A percentile compares a stretch with the other conserved stretches of the same genome.
These are phyloP conservation scores for Hygrophorus russula DNA, from an alignment of 768 basidiomycete genomes.

Conservation along the genomic window DNA sequence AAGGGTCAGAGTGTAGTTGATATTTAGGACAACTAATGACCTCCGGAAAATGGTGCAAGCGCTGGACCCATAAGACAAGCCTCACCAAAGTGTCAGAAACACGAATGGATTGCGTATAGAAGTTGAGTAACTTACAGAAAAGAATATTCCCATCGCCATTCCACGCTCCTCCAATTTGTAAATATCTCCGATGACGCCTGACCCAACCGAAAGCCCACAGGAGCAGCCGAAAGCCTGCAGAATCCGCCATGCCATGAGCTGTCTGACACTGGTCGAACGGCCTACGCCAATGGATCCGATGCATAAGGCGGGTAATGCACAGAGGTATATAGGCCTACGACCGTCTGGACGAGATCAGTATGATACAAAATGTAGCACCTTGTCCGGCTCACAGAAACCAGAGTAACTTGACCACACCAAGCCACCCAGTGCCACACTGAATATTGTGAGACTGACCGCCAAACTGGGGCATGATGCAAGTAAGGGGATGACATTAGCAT, in stretches of 20 bases:
- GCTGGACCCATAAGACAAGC: constrained; percentile 48
- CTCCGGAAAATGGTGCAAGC: constrained; percentile 49
- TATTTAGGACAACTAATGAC: constrained; percentile 16
- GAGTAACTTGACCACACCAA: constrained; percentile 42
- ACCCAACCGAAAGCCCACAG: constrained; percentile 41
- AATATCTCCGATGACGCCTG: constrained; percentile 55
- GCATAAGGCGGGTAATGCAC: constrained; percentile 45
- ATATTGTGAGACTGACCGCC: constrained; percentile 40
- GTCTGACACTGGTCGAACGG: constrained; percentile 25
- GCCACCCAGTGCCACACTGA: constrained; percentile 31
- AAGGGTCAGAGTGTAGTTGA: not conserved
- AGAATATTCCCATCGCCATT: constrained; percentile 47
- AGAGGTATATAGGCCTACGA: constrained; percentile 46
- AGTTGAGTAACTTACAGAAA: constrained; percentile 25
- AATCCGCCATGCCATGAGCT: constrained; percentile 50
- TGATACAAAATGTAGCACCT: constrained; percentile 2
- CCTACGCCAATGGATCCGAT: constrained; percentile 54
- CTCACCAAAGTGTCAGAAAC: constrained; percentile 16
- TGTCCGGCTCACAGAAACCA: constrained; percentile 36
- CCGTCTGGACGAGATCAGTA: constrained; percentile 48
- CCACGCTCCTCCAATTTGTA: constrained; percentile 53
- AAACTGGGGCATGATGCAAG: constrained; percentile 19
- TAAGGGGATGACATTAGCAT: not conserved
- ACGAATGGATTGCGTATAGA: not conserved
- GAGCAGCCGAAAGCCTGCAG: constrained; percentile 58